Conservation (phyloP, 306 rosid species). For the Senna siamea region DNA sequence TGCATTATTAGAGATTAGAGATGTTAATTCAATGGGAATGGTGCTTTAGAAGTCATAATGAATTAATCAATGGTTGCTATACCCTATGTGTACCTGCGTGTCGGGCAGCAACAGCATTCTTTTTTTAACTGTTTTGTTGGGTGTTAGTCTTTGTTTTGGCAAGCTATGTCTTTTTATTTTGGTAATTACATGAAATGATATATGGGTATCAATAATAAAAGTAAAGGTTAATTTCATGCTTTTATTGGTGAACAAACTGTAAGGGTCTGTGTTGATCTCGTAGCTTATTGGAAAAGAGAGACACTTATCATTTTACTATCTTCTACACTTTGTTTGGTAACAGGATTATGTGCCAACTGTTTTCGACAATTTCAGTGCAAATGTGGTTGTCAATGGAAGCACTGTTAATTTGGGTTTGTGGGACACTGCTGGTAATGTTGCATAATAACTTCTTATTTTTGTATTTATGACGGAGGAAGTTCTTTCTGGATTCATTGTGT, state of each 20-base stretch:
- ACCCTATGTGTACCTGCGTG: constrained; percentile 23
- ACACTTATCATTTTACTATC: constrained; percentile 1
- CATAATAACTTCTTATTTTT: constrained; percentile 19
- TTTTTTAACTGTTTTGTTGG: neutral
- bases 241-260: neutral
- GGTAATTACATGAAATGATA: constrained; percentile 14
- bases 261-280: neutral
- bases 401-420: constrained; percentile 97
- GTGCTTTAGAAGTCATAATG: neutral
- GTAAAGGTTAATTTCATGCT: neutral
- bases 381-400: constrained; percentile 95
- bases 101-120: neutral
- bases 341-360: constrained; percentile 98
- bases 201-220: neutral
- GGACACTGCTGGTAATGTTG: constrained; percentile 93
- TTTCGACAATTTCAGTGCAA: constrained; percentile 98
- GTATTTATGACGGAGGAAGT: neutral
- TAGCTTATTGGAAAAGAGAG: constrained; percentile 26
- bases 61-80: constrained; percentile 26
- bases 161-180: neutral
- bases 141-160: constrained; percentile 4
- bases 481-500: constrained; percentile 45
- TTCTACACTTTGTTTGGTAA: constrained; percentile 47
- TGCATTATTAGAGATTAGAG: constrained; percentile 5
- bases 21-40: neutral